Evolutionary conservation across 805 yeast genomes (phyloP), one percentile per base, ranked within the genome.

Genomic region (Ogataea parapolymorpha): DNA sequence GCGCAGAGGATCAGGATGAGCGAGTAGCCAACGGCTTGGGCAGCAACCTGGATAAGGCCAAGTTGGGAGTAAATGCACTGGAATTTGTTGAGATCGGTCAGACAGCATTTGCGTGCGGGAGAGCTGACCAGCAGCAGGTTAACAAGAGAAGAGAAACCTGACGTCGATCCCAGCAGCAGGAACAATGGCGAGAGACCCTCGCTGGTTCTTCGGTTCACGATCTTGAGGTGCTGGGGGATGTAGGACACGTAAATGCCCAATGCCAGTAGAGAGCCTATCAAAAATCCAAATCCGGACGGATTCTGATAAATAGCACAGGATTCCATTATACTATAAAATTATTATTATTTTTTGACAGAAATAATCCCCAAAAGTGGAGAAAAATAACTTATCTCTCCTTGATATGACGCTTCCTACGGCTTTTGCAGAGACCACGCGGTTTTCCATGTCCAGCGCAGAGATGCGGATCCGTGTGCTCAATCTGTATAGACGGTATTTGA

Each of bases 161-260:
- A 77, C 35, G 81, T 60, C 4, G 82, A 75, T 4, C 93, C 93
- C 29, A 88, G 70, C 11, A 87, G 62, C 24, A 87, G 66, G 56
- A 80, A 87, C 50, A 74, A 69, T 10, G 90, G 85, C 5, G 90
- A 82, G 16, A 87, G 65, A 4, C 96, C 96, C 56, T 85, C 89
- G 10, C 90, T 79, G 5, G 88, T 72, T 36, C 73, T 62, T 36
- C 88, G 71, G 14, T 57, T 51, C 37, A 75, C 60, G 39, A 87
- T 79, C 32, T 80, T 72, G 31, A 68, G 41, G 58, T 82, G 86
- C 63, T 87, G 96, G 0, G 95, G 95, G 3, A 81, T 39, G 57
- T 87, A 87, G 32, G 91, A 82, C 9, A 72, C 51, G 25, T 80
- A 75, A 7, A 87, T 85, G 3, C 89, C 95, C 2, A 75, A 35